Conservation (phyloP, 768 basidiomycete species). For the Tylopilus vinaceipallidus region DNA sequence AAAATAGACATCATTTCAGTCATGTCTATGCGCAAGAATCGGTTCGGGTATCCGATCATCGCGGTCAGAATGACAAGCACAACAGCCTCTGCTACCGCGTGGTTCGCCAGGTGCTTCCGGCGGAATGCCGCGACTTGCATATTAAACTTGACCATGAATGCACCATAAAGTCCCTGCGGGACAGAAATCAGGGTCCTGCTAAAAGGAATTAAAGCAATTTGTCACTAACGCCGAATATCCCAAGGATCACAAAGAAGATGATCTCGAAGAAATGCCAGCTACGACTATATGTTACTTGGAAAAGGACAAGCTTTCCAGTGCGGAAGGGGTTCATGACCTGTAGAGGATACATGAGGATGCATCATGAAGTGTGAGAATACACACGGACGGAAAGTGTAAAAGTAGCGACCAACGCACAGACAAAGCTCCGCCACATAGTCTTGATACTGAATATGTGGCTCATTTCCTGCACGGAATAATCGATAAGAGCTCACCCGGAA, state of each 20-base stretch:
- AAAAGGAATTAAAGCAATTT: not conserved
- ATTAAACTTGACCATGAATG: constrained; percentile 96
- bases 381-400: constrained; percentile 86
- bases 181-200: constrained; percentile 11
- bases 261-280: constrained; percentile 99
- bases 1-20: constrained; percentile 93
- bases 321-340: constrained; percentile 98
- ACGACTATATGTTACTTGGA: constrained; percentile 95
- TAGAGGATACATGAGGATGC: constrained; percentile 20
- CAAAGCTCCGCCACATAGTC: constrained; percentile 98
- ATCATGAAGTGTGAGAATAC: constrained; percentile 16
- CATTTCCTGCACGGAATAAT: constrained; percentile 76
- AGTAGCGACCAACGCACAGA: constrained; percentile 95
- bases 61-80: constrained; percentile 85
- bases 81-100: constrained; percentile 89
- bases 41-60: constrained; percentile 90
- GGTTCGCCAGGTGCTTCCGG: constrained; percentile 78
- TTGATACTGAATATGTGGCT: constrained; percentile 94
- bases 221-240: constrained; percentile 83
- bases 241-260: constrained; percentile 92
- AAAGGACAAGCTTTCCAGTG: constrained; percentile 95
- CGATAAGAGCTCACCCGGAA: not conserved
- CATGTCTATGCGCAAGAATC: constrained; percentile 96
- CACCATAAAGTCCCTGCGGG: constrained; percentile 89
- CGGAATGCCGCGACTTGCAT: constrained; percentile 94